A percentile compares a stretch with the other conserved stretches of the same genome.
Evolutionary conservation across 768 basidiomycete genomes (phyloP).

Genomic region (Pleurotus tuoliensis): DNA sequence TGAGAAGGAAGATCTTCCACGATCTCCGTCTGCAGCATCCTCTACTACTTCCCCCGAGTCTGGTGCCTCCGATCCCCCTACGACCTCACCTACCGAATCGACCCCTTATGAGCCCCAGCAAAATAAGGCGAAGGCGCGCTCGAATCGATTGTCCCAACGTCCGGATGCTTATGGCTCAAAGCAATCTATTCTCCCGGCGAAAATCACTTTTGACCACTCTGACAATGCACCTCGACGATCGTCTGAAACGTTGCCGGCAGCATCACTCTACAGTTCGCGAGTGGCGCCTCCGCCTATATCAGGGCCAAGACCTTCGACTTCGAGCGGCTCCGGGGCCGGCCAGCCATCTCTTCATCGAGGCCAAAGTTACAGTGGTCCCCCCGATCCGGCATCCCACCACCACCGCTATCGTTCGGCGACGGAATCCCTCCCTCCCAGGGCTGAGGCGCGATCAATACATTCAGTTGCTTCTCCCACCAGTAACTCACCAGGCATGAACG

Average conservation of each 20-base stretch:
- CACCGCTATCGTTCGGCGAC: neutral
- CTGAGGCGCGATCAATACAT: neutral
- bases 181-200: neutral
- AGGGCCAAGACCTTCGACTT: constrained; percentile 1
- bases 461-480: neutral
- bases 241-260: neutral
- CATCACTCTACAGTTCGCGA: neutral
- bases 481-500: neutral
- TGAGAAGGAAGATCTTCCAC: neutral
- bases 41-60: neutral
- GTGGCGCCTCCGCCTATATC: neutral
- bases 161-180: neutral
- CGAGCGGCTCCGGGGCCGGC: neutral
- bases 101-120: neutral
- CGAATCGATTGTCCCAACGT: no score
- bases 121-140: no score
- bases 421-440: neutral
- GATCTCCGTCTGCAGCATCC: neutral
- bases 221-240: neutral
- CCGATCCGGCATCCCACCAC: neutral
- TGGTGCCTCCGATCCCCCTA: neutral
- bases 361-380: neutral
- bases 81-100: neutral
- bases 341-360: neutral
- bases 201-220: neutral